Evolutionary conservation across 805 yeast genomes (phyloP), one percentile per base, ranked within the genome.

Genomic region (Candida yuanshanica): DNA sequence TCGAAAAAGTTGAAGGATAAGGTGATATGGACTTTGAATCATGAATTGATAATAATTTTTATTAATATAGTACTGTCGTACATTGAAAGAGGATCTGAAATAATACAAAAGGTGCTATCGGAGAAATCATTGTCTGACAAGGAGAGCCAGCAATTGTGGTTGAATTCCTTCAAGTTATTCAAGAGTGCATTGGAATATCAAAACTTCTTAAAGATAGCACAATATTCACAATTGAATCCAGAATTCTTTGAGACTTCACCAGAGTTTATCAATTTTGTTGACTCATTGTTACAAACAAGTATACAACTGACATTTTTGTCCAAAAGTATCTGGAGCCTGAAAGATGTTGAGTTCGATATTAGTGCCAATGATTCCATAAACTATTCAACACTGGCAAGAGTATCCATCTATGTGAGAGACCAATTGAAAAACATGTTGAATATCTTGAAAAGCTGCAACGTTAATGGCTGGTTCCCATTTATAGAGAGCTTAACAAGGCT

Each of bases 351-450:
- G 14, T 54, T 21, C 32, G 46, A 52, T 34, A 39, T 51, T 5
- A 24, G 12, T 21, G 58, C 63, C 33, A 64, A 41, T 7, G 40
- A 45, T 21, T 43, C 42, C 9, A 36, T 55, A 29, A 56, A 54
- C 38, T 52, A 68, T 46, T 69, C 74, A 2, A 65, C 69, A 2
- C 51, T 73, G n/a, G 59, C 72, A 12, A 54, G 75, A 42, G 72
- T 73, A 10, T 66, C 76, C 4, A 63, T 73, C 1, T 69, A 52
- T 50, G 52, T 68, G 5, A 46, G 62, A 33, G 62, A 64, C 43
- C 72, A 70, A 41, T 20, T 43, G 44, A 50, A 32, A 60, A 70
- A 31, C 4, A 37, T 43, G 43, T 24, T 38, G 4, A 43, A 32
- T 21, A 18, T 38, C 22, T 23, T 48, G 20, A 45, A 48, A 26